phyloP scores from a whole-genome alignment of 257 asterid species.

The Solanum lycopersicoides region DNA sequence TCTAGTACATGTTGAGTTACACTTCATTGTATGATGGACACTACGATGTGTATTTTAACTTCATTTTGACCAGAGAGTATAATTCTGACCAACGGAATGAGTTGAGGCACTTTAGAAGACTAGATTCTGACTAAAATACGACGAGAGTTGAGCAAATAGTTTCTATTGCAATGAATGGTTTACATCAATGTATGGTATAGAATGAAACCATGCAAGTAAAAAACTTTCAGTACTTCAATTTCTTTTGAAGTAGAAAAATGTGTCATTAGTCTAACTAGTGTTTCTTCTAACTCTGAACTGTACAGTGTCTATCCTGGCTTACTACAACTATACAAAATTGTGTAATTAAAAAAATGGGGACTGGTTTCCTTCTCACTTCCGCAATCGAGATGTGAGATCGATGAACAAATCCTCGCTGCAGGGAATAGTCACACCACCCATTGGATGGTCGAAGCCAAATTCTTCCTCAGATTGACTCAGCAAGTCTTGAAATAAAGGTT shows the following conservation, averaged over 20 bases:
- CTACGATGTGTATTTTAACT: neutral
- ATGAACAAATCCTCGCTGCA: neutral
- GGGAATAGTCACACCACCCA: neutral
- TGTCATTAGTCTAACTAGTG: neutral
- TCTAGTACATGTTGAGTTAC: neutral
- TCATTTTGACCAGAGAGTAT: neutral
- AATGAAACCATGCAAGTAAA: neutral
- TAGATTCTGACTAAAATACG: neutral
- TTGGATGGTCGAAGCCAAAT: neutral
- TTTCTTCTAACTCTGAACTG: neutral
- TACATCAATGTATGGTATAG: neutral
- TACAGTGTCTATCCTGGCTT: neutral
- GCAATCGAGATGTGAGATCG: slow-evolving; percentile 3
- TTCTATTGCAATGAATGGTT: neutral
- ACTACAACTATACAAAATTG: neutral
- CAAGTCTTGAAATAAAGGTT: neutral
- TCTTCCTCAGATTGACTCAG: neutral
- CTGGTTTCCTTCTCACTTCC: neutral
- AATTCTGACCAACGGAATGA: neutral
- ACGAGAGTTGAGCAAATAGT: neutral
- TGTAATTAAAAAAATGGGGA: neutral
- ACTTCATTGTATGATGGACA: neutral
- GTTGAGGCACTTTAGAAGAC: neutral
- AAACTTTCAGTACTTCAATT: neutral
- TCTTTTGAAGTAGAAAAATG: neutral